Percentiles rank a stretch among this genome's conserved stretches.
Evolutionary conservation across 2,329 filamentous ascomycete species (phyloP).

Genomic region (Diaporthe longicolla): DNA sequence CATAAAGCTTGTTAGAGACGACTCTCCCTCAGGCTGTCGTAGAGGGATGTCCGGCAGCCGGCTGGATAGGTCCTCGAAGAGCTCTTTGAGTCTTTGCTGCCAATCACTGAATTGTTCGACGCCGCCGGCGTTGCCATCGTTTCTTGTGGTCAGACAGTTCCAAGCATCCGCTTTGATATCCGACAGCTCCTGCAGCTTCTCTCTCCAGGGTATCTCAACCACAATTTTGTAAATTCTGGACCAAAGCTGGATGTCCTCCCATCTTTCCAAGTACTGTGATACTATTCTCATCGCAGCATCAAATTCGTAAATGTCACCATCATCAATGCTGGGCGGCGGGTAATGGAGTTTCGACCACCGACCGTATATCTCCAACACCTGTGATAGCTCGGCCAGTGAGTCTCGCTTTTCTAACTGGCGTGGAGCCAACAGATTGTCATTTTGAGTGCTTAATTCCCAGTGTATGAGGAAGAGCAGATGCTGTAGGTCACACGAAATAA

Average conservation of each 20-base stretch:
- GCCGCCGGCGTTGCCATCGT: not conserved
- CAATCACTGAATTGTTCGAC: not conserved
- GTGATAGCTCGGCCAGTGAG: not conserved
- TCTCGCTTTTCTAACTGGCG: not conserved
- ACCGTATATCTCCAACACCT: not conserved
- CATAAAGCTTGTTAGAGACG: not conserved
- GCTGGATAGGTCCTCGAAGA: not conserved
- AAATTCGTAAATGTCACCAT: not conserved
- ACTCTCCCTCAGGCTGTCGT: not conserved
- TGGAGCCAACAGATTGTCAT: not conserved
- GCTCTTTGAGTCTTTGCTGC: not conserved
- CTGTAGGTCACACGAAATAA: not conserved
- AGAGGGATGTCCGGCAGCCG: not conserved
- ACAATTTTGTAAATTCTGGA: not conserved
- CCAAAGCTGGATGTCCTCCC: not conserved
- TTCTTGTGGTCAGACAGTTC: not conserved
- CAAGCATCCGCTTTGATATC: not conserved
- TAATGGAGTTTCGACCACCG: not conserved
- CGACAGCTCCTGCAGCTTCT: not conserved
- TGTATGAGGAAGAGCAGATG: not conserved
- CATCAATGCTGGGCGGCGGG: not conserved
- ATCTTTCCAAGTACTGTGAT: conserved; percentile 6
- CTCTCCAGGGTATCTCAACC: not conserved
- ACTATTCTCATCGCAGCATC: not conserved
- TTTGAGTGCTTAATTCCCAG: not conserved